Evolutionary conservation across 140 eudicot species (phyloP).

Genomic region (Bidens hawaiensis): DNA sequence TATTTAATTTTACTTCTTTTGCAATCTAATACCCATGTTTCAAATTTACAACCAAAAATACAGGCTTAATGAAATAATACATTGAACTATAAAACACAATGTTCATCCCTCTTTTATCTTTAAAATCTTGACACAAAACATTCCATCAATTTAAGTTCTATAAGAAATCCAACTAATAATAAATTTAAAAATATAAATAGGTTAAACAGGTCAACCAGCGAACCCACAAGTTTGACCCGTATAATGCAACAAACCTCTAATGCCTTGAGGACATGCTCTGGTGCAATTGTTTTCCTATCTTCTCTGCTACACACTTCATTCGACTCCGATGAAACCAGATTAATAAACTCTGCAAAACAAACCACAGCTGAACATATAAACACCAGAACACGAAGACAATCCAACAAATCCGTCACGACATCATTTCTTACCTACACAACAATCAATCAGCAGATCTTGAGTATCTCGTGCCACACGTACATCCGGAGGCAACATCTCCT

Average conservation of each 20-base stretch:
- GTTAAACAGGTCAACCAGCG: too few species aligned
- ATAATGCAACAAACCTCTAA: neutral
- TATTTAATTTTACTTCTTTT: too few species aligned
- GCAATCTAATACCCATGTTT: too few species aligned
- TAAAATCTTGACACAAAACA: too few species aligned
- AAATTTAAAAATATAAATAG: too few species aligned
- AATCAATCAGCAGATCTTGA: constrained; percentile 87
- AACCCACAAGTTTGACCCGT: too few species aligned
- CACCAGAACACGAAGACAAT: neutral
- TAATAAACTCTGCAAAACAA: constrained; percentile 65
- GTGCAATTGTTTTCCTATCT: neutral
- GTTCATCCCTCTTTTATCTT: too few species aligned
- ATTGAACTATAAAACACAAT: too few species aligned
- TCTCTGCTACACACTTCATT: constrained; percentile 75
- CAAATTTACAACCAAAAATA: too few species aligned
- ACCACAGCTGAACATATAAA: neutral
- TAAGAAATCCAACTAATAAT: too few species aligned
- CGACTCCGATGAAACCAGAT: constrained; percentile 92
- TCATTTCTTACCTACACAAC: constrained; percentile 77
- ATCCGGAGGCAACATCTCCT: constrained; percentile 93
- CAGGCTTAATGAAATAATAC: too few species aligned
- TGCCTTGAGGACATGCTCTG: neutral
- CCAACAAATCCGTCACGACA: neutral
- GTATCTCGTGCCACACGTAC: constrained; percentile 96
- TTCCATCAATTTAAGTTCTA: too few species aligned